phyloP scores from a whole-genome alignment of 2,329 filamentous ascomycete species.

The Xylogone sp. region DNA sequence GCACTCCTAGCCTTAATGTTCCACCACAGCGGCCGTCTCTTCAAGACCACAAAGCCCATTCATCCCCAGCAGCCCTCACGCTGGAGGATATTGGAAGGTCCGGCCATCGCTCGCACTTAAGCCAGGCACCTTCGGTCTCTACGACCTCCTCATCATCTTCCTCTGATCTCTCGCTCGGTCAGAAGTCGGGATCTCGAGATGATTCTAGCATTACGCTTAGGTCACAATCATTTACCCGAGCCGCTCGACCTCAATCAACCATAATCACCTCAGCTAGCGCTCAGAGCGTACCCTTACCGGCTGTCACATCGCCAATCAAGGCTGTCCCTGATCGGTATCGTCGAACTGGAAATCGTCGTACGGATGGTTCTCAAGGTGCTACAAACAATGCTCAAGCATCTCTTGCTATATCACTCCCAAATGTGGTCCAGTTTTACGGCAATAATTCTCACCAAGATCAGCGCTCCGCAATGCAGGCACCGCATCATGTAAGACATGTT shows the following conservation, averaged over 20 bases:
- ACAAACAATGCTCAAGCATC: conserved; percentile 37
- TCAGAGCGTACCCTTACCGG: conserved; percentile 42
- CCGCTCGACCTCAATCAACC: conserved; percentile 32
- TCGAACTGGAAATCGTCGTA: conserved; percentile 54
- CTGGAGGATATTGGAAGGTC: conserved; percentile 28
- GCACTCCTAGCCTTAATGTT: conserved; percentile 62
- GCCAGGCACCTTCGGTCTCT: conserved; percentile 49
- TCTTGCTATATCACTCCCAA: conserved; percentile 51
- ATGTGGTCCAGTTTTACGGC: conserved; percentile 52
- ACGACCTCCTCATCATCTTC: conserved; percentile 31
- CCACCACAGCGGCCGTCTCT: conserved; percentile 41
- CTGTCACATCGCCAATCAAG: conserved; percentile 50
- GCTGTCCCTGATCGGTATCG: conserved; percentile 81
- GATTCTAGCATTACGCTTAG: conserved; percentile 44
- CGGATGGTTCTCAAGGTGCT: conserved; percentile 27
- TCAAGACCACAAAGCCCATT: conserved; percentile 51
- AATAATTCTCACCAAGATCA: conserved; percentile 31
- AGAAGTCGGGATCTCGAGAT: conserved; percentile 46
- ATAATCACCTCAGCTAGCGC: conserved; percentile 43
- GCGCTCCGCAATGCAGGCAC: conserved; percentile 22
- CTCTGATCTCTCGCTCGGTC: conserved; percentile 31
- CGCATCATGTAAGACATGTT: conserved; percentile 18
- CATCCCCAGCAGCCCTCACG: conserved; percentile 45
- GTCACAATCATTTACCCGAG: conserved; percentile 17
- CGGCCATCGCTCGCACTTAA: conserved; percentile 37